phyloP scores from a whole-genome alignment of 202 grass and related monocot species.

The Elaeis oleifera region DNA sequence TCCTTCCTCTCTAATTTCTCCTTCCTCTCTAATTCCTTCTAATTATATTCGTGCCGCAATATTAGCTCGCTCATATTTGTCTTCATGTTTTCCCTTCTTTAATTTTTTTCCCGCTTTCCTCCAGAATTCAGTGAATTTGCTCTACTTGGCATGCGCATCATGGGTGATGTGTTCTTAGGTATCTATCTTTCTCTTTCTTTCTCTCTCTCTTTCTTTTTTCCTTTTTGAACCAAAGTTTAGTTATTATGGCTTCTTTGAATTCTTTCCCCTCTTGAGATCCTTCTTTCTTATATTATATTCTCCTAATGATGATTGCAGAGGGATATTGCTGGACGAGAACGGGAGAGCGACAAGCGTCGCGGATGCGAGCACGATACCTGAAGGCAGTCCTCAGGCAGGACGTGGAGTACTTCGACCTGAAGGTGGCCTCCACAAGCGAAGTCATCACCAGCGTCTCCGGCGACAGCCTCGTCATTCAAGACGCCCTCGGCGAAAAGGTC shows the following conservation, averaged over 20 bases:
- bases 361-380: constrained; percentile 71
- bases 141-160: constrained; percentile 51
- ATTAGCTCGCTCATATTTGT: background rate
- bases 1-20: background rate
- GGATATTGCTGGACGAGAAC: constrained; percentile 84
- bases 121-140: constrained; percentile 60
- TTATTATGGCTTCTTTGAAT: background rate
- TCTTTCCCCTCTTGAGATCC: background rate
- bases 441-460: constrained; percentile 89
- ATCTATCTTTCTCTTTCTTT: background rate
- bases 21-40: background rate
- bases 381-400: constrained; percentile 79
- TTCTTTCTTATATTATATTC: background rate
- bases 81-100: background rate
- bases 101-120: background rate
- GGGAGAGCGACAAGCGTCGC: constrained; percentile 78
- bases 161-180: constrained; percentile 75
- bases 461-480: constrained; percentile 77
- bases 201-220: background rate
- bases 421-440: constrained; percentile 56
- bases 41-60: background rate
- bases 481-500: constrained; percentile 71
- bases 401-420: constrained; percentile 92
- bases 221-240: too few species aligned
- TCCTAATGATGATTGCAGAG: constrained; percentile 28